Evolutionary conservation across 2,329 filamentous ascomycete genomes (phyloP).

Genomic region (Pseudocercospora pini-densiflorae): DNA sequence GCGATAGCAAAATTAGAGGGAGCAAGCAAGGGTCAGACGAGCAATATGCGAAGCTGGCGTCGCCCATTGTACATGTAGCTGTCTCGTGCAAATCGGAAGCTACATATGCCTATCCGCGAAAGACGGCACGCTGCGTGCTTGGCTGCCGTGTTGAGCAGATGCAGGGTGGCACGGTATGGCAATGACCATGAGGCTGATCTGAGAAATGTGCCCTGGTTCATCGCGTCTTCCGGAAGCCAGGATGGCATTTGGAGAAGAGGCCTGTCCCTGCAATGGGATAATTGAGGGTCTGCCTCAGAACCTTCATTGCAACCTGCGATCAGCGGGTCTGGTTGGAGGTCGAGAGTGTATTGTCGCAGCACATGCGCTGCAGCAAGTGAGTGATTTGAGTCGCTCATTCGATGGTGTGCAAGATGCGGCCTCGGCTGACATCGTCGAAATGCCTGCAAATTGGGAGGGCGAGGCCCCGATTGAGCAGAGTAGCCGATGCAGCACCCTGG

Average conservation of each 20-base stretch:
- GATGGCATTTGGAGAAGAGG: neutral
- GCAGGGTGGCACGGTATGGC: neutral
- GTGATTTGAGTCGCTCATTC: constrained; percentile 2
- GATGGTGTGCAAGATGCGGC: constrained; percentile 1
- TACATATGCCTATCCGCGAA: constrained; percentile 3
- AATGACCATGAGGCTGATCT: neutral
- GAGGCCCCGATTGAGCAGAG: constrained; percentile 1
- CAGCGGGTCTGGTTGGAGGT: neutral
- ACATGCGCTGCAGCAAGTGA: constrained; percentile 1
- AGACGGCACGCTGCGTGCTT: neutral
- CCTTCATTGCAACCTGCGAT: neutral
- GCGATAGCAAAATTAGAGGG: neutral
- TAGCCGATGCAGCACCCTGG: constrained; percentile 1
- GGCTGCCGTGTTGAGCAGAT: neutral
- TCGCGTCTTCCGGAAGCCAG: constrained; percentile 7
- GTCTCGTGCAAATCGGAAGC: neutral
- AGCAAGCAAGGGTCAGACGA: neutral
- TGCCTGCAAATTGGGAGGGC: neutral
- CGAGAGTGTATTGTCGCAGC: neutral
- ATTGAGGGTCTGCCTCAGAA: neutral
- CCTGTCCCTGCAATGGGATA: neutral
- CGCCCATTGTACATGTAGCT: neutral
- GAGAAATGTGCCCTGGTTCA: neutral
- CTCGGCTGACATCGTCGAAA: neutral
- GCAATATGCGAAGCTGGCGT: neutral